phyloP scores from a whole-genome alignment of 768 basidiomycete genomes.

The Mycena amicta region DNA sequence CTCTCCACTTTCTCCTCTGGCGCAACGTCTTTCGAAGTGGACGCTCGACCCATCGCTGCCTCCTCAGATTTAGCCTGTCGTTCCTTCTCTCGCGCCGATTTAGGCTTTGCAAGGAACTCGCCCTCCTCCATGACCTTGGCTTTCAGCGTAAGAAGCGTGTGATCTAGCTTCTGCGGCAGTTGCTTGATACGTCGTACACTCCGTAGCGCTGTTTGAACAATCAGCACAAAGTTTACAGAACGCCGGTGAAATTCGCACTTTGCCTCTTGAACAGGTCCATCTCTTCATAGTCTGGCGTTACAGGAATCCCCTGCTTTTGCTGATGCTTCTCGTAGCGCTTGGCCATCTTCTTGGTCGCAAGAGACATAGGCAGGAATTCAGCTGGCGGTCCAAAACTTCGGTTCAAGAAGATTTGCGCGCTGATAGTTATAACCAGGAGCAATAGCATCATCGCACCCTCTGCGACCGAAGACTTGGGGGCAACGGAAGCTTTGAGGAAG shows the following conservation, averaged over 20 bases:
- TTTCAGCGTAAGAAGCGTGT: conserved; percentile 34
- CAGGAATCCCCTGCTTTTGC: conserved; percentile 22
- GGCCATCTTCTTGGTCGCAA: conserved; percentile 60
- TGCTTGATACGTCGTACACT: conserved; percentile 38
- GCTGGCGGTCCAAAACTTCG: conserved; percentile 46
- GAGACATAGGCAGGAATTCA: conserved; percentile 60
- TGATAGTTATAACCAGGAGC: conserved; percentile 55
- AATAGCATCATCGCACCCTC: conserved; percentile 61
- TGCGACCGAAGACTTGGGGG: conserved; percentile 37
- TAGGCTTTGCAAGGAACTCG: conserved; percentile 15
- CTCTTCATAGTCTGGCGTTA: conserved; percentile 27
- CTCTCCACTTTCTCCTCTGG: conserved; percentile 1
- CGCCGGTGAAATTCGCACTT: conserved; percentile 27
- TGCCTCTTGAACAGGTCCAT: conserved; percentile 40
- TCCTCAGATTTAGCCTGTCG: conserved; percentile 16
- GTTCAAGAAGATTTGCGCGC: conserved; percentile 40
- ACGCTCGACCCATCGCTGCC: conserved; percentile 1
- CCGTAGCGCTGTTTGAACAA: conserved; percentile 32
- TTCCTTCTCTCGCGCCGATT: conserved; percentile 12
- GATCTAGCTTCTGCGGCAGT: conserved; percentile 30
- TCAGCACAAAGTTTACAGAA: not conserved
- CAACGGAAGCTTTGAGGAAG: conserved; percentile 55
- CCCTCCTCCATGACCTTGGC: conserved; percentile 29
- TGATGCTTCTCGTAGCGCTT: conserved; percentile 42
- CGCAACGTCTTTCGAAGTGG: not conserved